Conservation (phyloP, 176 grass and related monocot species). For the Aegilops speltoides region DNA sequence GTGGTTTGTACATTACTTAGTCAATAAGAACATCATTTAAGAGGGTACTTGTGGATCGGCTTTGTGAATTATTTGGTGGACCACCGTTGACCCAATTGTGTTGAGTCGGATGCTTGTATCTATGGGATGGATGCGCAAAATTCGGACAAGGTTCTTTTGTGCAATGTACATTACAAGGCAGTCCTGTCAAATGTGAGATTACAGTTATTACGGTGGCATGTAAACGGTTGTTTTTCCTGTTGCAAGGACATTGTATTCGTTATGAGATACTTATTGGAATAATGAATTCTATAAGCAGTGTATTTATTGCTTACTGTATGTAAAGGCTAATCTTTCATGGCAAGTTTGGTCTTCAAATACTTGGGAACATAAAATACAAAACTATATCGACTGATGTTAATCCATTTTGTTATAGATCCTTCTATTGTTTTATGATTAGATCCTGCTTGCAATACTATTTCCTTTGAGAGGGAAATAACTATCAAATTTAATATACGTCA, state of each 20-base stretch:
- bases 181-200: conserved; percentile 4
- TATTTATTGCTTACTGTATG: neutral
- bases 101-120: conserved; percentile 27
- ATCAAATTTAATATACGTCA: neutral
- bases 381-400: neutral
- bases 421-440: neutral
- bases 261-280: neutral
- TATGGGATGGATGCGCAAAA: neutral
- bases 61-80: neutral
- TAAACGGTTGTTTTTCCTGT: neutral
- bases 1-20: conserved; percentile 21
- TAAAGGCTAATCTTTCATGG: neutral
- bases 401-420: neutral
- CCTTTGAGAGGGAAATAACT: too few species aligned
- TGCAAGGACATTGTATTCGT: neutral
- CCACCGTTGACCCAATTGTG: conserved; percentile 2
- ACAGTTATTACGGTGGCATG: neutral
- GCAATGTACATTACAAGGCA: neutral
- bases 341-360: neutral
- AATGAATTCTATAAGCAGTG: neutral
- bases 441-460: neutral
- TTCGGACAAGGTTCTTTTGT: neutral
- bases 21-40: conserved; percentile 6
- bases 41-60: neutral
- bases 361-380: neutral